Evolutionary conservation across 306 rosid species (phyloP), one percentile per base, ranked within the genome.

Genomic region (Potentilla sterilis): DNA sequence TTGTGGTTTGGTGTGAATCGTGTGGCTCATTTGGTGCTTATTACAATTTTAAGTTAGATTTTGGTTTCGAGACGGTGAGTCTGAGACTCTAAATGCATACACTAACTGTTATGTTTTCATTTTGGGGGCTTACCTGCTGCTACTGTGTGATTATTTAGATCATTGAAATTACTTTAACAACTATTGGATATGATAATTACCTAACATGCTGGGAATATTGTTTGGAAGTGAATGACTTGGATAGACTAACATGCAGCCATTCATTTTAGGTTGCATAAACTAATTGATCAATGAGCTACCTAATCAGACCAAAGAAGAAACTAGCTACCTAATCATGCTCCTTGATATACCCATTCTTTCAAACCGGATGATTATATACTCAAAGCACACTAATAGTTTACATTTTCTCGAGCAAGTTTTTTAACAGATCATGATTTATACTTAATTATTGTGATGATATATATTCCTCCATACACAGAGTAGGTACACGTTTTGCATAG

Each of bases 281-380:
- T 61, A 61, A 61, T 61, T 13, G 66, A 12, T 28, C 38, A 61
- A 5, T 28, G 24, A 63, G 22, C 68, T 61, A 34, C 44, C 68
- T 37, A 63, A 63, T 21, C 42, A 35, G 66, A 35, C 42, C 67
- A 34, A 62, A 34, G 12, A 35, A 15, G 67, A 62, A 62, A 62
- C 13, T 58, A 63, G 22, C 68, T 61, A 34, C 68, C 68, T 37
- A 62, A 62, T 32, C 43, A 62, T 34, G 68, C 44, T 63, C 44
- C 40, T 63, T 37, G 5, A 8, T 61, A 19, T 14, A 24, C 35
- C n/a, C 19, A 22, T 61, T 28, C 41, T 61, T 61, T 61, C 67
- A 61, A 61, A 61, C 67, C 41, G 19, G 41, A 32, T 13, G 63
- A 22, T 57, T 21, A 55, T 59, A 57, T 28, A 59, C 65, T 57